phyloP scores from a whole-genome alignment of 176 grass and related monocot genomes.

The Avena eriantha region DNA sequence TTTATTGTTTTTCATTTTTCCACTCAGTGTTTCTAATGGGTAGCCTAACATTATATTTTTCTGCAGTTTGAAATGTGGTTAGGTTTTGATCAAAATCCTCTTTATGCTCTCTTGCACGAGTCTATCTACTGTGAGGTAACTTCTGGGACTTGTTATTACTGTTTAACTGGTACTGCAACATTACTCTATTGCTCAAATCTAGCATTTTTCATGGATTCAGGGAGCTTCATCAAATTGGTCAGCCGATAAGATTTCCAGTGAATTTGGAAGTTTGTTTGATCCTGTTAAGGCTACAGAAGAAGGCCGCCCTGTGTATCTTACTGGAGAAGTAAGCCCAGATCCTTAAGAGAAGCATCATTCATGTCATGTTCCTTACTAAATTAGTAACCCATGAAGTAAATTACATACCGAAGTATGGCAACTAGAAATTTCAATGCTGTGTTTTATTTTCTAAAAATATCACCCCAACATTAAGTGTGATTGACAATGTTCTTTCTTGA shows the following conservation, averaged over 20 bases:
- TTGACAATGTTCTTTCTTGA: neutral
- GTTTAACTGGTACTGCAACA: neutral
- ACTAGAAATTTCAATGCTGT: neutral
- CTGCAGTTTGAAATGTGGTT: conserved; percentile 83
- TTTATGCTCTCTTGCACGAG: conserved; percentile 88
- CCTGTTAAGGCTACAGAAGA: conserved; percentile 81
- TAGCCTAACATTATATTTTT: conserved; percentile 39
- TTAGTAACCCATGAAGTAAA: neutral
- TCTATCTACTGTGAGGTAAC: conserved; percentile 93
- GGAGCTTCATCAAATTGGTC: conserved; percentile 90
- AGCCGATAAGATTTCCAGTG: conserved; percentile 64
- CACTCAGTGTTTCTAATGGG: neutral
- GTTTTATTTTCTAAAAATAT: neutral
- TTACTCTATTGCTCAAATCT: neutral
- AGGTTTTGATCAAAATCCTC: conserved; percentile 84
- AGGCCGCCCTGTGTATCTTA: conserved; percentile 77
- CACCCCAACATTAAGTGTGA: neutral
- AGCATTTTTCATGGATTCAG: conserved; percentile 48
- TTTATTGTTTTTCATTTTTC: neutral
- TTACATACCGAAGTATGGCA: neutral
- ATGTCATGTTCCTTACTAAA: neutral
- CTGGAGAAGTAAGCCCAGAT: conserved; percentile 73
- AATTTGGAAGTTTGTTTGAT: conserved; percentile 70
- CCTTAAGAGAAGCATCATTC: conserved; percentile 8
- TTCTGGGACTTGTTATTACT: conserved; percentile 1